A percentile compares a stretch with the other conserved stretches of the same genome.
Conservation (phyloP, 2,329 filamentous ascomycete genomes). For the Pyrenophora tritici-repentis region DNA sequence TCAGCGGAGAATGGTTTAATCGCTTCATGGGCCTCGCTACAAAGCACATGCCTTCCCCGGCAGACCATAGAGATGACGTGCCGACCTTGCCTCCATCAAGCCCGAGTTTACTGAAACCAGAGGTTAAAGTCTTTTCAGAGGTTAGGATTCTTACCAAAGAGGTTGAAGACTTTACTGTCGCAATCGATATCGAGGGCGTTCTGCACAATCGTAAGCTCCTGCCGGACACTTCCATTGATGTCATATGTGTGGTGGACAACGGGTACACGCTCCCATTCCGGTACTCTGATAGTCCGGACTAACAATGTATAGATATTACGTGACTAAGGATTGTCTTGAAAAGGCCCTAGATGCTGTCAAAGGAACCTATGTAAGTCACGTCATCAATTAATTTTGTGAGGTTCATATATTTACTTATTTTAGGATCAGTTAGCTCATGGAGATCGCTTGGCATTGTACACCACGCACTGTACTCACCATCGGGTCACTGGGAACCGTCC, state of each 20-base stretch:
- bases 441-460: slow-evolving; percentile 39
- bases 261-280: slow-evolving; percentile 27
- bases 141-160: slow-evolving; percentile 24
- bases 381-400: background rate
- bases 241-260: slow-evolving; percentile 47
- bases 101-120: slow-evolving; percentile 30
- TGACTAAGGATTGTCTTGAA: slow-evolving; percentile 31
- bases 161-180: slow-evolving; percentile 34
- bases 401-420: slow-evolving; percentile 3
- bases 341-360: slow-evolving; percentile 25
- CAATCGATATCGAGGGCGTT: slow-evolving; percentile 38
- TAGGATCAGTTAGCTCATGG: slow-evolving; percentile 20
- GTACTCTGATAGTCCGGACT: background rate
- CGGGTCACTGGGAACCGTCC: slow-evolving; percentile 32
- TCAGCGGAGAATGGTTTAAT: slow-evolving; percentile 20
- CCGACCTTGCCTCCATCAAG: background rate
- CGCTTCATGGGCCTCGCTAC: slow-evolving; percentile 21
- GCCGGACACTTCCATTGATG: slow-evolving; percentile 31
- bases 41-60: slow-evolving; percentile 24
- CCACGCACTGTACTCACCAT: slow-evolving; percentile 39
- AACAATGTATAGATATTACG: slow-evolving; percentile 32
- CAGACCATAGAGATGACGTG: slow-evolving; percentile 13
- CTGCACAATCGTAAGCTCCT: slow-evolving; percentile 29
- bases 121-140: slow-evolving; percentile 30
- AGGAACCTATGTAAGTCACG: slow-evolving; percentile 16